A percentile compares a stretch with the other conserved stretches of the same genome.
These are phyloP conservation scores for Alternaria consortialis DNA, from an alignment of 2,329 filamentous ascomycete species.

Conservation along the genomic window DNA sequence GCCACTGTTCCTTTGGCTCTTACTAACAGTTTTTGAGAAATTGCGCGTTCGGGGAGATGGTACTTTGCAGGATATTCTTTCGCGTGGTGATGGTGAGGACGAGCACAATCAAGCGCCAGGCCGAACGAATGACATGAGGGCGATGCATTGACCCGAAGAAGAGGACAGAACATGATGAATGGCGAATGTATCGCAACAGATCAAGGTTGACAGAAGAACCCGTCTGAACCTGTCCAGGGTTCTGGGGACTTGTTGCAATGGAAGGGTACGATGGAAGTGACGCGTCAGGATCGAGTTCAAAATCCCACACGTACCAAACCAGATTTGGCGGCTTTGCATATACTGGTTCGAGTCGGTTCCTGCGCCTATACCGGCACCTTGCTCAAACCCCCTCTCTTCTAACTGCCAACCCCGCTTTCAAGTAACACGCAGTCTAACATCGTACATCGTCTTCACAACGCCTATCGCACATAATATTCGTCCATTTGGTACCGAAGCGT, in stretches of 20 bases:
- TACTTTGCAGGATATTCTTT: background rate
- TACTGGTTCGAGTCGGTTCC: background rate
- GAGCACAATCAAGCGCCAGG: background rate
- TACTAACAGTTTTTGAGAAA: background rate
- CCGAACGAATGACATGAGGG: background rate
- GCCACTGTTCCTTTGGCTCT: background rate
- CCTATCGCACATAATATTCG: slow-evolving; percentile 1
- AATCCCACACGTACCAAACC: background rate
- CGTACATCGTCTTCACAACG: background rate
- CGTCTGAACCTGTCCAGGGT: background rate
- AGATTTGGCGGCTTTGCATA: background rate
- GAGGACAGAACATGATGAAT: background rate
- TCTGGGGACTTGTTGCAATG: background rate
- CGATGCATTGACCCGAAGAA: background rate
- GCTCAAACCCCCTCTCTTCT: background rate
- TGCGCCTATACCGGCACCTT: background rate
- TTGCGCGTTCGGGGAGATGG: no score
- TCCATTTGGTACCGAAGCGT: background rate
- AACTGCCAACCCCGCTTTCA: background rate
- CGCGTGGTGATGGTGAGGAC: background rate
- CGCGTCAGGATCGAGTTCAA: background rate
- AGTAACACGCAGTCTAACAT: background rate
- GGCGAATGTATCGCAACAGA: background rate
- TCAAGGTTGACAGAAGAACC: background rate
- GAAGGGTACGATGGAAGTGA: background rate